Percentiles rank a stretch among this genome's conserved stretches.
Conservation (phyloP, 345 rosid genomes). For the Pugionium cornutum region DNA sequence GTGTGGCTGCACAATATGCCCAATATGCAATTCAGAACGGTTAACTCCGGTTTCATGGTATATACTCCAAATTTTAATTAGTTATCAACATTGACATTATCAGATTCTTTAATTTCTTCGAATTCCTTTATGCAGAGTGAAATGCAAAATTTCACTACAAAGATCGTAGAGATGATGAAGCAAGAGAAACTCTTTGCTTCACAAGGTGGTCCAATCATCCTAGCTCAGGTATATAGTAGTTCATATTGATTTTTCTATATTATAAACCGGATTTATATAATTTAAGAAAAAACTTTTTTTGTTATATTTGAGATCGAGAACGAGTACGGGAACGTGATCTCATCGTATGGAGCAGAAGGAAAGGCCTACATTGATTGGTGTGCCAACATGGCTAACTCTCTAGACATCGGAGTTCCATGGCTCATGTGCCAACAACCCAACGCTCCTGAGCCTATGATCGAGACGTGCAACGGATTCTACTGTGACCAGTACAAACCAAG, state of each 20-base stretch:
- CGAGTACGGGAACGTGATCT: conserved; percentile 69
- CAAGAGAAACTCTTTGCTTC: conserved; percentile 65
- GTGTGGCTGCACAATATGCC: conserved; percentile 57
- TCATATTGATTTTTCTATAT: not conserved
- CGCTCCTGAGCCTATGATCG: conserved; percentile 62
- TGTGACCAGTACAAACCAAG: conserved; percentile 49
- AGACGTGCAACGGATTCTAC: conserved; percentile 60
- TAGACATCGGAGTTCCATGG: conserved; percentile 76
- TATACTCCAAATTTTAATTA: not conserved
- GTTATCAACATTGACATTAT: not conserved
- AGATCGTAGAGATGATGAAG: conserved; percentile 63
- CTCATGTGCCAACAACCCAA: conserved; percentile 71
- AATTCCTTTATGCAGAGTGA: conserved; percentile 42
- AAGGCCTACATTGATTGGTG: conserved; percentile 69
- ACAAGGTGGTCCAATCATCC: conserved; percentile 77
- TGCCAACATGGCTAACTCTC: conserved; percentile 62
- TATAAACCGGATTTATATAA: not conserved
- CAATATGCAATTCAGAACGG: conserved; percentile 40
- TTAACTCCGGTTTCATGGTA: conserved; percentile 52
- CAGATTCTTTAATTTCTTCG: not conserved
- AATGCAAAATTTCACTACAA: conserved; percentile 68
- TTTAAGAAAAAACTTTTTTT: not conserved
- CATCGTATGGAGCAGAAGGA: conserved; percentile 55
- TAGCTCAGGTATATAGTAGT: conserved; percentile 56
- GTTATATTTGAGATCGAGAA: conserved; percentile 61